Evolutionary conservation across 2,329 filamentous ascomycete species (phyloP), one percentile per base, ranked within the genome.

Genomic region (Monosporascus sp.): DNA sequence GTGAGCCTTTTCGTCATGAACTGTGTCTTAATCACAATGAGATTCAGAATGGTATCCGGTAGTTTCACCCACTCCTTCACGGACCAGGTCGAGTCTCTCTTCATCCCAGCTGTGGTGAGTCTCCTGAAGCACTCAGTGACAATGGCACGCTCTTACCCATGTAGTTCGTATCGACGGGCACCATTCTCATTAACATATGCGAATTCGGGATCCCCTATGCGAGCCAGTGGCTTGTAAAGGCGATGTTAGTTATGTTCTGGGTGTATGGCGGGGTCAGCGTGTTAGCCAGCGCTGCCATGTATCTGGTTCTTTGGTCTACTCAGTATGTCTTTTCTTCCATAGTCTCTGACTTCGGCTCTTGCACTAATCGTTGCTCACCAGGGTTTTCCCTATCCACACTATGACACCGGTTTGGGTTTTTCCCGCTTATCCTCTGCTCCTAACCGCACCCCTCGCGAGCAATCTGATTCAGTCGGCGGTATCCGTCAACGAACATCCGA

Each of bases 381-480:
- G 73, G 69, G 72, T 74, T 25, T 79, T 78, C 48, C 77, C 90
- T 0, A 89, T 94, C 47, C 86, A 89, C 36, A 84, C 84, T 50
- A 94, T 95, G 90, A 94, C 89, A 0, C 89, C 89, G 0, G 84
- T 90, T 18, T 94, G 89, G 89, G 90, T 93, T 51, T 94, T 94
- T 59, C 90, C 89, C 0, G 89, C 87, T 1, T 95, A 95, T 58
- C 89, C 90, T 0, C 76, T 94, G 22, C 79, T 95, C 3, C 81
- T 94, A 8, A 83, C 87, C 22, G 89, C 86, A 0, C 86, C 89
- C 0, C 84, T 91, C 60, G 89, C 86, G 17, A 79, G 80, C 18
- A 83, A 75, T 48, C 70, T 83, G 31, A 77, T 83, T 54, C 62
- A 68, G 45, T 70, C 74, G 7, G 71, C 74, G 8, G 58, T 62